Conservation (phyloP, 1,139 yeast genomes). For the Kodamaea fungicola region DNA sequence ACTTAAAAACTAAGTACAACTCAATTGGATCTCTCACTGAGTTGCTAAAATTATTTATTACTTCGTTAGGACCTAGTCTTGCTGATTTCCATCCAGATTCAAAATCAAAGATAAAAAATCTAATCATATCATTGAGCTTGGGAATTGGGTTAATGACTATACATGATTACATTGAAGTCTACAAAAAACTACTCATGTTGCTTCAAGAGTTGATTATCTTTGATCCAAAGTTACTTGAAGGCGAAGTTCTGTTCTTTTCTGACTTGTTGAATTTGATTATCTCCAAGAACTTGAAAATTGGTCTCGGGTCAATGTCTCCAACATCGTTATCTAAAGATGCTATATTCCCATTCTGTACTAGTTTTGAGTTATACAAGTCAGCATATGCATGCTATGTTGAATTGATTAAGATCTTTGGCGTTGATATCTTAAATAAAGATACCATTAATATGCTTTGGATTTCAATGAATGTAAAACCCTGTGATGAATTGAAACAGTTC, state of each 20-base stretch:
- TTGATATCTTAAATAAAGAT: slow-evolving; percentile 30
- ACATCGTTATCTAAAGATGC: slow-evolving; percentile 34
- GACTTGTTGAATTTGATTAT: slow-evolving; percentile 31
- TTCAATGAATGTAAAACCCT: slow-evolving; percentile 42
- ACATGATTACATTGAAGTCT: slow-evolving; percentile 27
- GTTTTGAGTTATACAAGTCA: slow-evolving; percentile 30
- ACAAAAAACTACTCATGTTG: slow-evolving; percentile 24
- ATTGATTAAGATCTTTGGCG: slow-evolving; percentile 38
- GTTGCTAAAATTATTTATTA: slow-evolving; percentile 30
- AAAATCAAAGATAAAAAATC: slow-evolving; percentile 24
- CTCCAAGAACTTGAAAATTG: slow-evolving; percentile 37
- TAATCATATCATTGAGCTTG: slow-evolving; percentile 28
- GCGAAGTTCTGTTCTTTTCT: slow-evolving; percentile 29
- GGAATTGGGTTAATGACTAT: slow-evolving; percentile 33
- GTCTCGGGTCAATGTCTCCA: slow-evolving; percentile 31
- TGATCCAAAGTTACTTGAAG: slow-evolving; percentile 34
- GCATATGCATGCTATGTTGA: slow-evolving; percentile 42
- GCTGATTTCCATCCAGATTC: slow-evolving; percentile 20
- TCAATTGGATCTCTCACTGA: slow-evolving; percentile 22
- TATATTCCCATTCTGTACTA: slow-evolving; percentile 40
- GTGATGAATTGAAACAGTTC: slow-evolving; percentile 31
- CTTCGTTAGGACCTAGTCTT: slow-evolving; percentile 40
- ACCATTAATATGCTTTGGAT: slow-evolving; percentile 40
- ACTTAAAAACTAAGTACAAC: slow-evolving; percentile 28
- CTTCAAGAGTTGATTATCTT: slow-evolving; percentile 41